A percentile compares a stretch with the other conserved stretches of the same genome.
Evolutionary conservation across 2,329 filamentous ascomycete genomes (phyloP).

Genomic region (Mycosphaerella sp.): DNA sequence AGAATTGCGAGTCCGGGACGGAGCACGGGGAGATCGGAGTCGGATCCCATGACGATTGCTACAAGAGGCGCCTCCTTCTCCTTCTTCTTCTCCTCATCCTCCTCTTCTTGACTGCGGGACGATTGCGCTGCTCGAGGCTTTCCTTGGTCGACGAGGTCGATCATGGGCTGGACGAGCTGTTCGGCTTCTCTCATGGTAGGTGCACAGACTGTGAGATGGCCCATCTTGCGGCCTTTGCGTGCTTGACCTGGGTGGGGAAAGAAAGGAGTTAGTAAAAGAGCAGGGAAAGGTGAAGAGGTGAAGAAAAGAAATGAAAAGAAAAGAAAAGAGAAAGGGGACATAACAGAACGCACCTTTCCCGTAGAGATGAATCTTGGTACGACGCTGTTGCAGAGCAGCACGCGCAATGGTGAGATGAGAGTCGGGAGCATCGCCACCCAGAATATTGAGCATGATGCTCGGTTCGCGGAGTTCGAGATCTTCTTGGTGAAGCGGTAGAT

Average conservation of each 20-base stretch:
- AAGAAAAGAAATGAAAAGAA: no score
- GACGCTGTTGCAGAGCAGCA: constrained; percentile 51
- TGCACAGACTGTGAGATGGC: constrained; percentile 79
- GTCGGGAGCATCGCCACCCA: constrained; percentile 60
- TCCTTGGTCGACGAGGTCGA: constrained; percentile 56
- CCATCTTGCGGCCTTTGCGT: constrained; percentile 86
- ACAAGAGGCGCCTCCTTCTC: constrained; percentile 48
- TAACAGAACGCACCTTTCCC: constrained; percentile 56
- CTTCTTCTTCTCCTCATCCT: no score
- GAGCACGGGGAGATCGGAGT: constrained; percentile 66
- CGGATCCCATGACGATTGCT: constrained; percentile 76
- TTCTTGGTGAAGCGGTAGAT: constrained; percentile 49
- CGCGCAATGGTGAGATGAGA: constrained; percentile 57
- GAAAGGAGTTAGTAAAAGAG: background rate
- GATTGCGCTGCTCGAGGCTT: constrained; percentile 38
- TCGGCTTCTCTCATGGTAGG: constrained; percentile 62
- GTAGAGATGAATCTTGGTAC: constrained; percentile 72
- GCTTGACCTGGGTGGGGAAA: constrained; percentile 43
- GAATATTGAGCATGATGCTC: constrained; percentile 73
- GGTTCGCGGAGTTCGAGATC: constrained; percentile 53
- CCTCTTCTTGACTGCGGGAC: constrained; percentile 24
- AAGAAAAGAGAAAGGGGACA: no score
- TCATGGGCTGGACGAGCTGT: constrained; percentile 60
- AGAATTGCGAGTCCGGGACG: constrained; percentile 60
- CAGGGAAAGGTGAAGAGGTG: no score